A percentile compares a stretch with the other conserved stretches of the same genome.
These are phyloP conservation scores for Suhomyces panamericanus DNA, from an alignment of 1,139 yeast genomes.

Conservation along the genomic window DNA sequence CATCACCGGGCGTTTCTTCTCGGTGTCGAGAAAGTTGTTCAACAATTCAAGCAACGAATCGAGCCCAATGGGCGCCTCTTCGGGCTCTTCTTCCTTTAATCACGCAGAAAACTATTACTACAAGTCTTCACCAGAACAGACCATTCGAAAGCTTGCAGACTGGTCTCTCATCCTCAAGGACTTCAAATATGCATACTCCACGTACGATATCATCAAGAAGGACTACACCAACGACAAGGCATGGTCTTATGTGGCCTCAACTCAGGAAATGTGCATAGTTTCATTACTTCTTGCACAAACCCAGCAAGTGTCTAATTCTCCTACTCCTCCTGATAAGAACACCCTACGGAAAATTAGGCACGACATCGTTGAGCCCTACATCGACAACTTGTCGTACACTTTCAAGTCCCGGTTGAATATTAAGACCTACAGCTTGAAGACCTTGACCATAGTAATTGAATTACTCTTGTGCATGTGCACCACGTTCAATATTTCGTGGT, in stretches of 20 bases:
- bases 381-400: slow-evolving; percentile 60
- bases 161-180: slow-evolving; percentile 89
- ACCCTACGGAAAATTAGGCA: slow-evolving; percentile 62
- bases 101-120: slow-evolving; percentile 54
- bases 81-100: slow-evolving; percentile 33
- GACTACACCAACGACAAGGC: slow-evolving; percentile 80
- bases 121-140: slow-evolving; percentile 68
- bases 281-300: slow-evolving; percentile 71
- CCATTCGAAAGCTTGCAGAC: slow-evolving; percentile 81
- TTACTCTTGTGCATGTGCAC: slow-evolving; percentile 52
- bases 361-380: slow-evolving; percentile 61
- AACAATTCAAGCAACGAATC: slow-evolving; percentile 24
- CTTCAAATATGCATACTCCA: slow-evolving; percentile 79
- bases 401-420: slow-evolving; percentile 60
- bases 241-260: slow-evolving; percentile 79
- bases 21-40: slow-evolving; percentile 62
- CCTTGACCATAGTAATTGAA: slow-evolving; percentile 44
- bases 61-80: slow-evolving; percentile 5
- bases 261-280: slow-evolving; percentile 84
- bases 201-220: slow-evolving; percentile 78
- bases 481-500: slow-evolving; percentile 42
- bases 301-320: slow-evolving; percentile 25
- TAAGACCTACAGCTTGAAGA: slow-evolving; percentile 60
- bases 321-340: slow-evolving; percentile 41
- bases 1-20: slow-evolving; percentile 70